A percentile compares a stretch with the other conserved stretches of the same genome.
These are phyloP conservation scores for Chrysopogon serrulatus DNA, from an alignment of 176 grass and related monocot genomes.

Conservation along the genomic window DNA sequence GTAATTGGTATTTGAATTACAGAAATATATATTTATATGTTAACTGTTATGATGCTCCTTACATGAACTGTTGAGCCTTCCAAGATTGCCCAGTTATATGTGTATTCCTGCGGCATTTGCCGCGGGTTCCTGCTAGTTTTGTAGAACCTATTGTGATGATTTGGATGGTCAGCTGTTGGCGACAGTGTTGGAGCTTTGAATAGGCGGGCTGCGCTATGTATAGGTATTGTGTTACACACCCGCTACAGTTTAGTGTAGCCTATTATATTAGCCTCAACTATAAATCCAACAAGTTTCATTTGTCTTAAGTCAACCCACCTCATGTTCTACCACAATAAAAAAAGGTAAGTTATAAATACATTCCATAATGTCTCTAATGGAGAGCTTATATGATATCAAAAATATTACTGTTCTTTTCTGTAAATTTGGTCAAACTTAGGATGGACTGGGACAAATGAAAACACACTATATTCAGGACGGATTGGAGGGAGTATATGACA, in stretches of 20 bases:
- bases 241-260: background rate
- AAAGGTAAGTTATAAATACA: background rate
- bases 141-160: conserved; percentile 40
- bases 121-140: no score
- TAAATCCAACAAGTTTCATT: conserved; percentile 5
- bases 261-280: background rate
- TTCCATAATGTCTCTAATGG: background rate
- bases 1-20: no score
- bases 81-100: no score
- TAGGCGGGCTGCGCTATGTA: conserved; percentile 10
- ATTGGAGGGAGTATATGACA: background rate
- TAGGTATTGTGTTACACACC: background rate
- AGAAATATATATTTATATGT: no score
- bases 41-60: no score
- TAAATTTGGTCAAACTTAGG: no score
- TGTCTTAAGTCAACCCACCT: background rate
- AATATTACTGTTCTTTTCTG: no score
- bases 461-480: no score
- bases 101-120: no score
- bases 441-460: no score
- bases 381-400: no score
- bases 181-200: conserved; percentile 15
- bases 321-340: background rate
- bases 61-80: no score
- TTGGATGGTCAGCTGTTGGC: conserved; percentile 23